phyloP scores from a whole-genome alignment of 257 asterid genomes.

The Plectranthus barbatus region DNA sequence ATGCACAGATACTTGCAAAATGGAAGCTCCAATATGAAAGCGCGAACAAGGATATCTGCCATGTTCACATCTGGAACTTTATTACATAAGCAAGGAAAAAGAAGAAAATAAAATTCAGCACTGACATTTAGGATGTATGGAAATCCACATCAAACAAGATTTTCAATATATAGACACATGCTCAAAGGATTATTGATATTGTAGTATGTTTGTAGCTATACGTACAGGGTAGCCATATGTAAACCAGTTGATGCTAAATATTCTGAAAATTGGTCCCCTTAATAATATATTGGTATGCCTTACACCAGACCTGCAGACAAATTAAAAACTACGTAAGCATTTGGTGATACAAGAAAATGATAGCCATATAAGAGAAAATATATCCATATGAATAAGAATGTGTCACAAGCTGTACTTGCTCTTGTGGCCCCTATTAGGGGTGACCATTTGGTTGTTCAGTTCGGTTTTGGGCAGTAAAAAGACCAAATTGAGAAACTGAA shows the following conservation, averaged over 20 bases:
- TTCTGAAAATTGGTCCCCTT: slow-evolving; percentile 65
- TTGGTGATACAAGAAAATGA: no score
- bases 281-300: slow-evolving; percentile 77
- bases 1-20: slow-evolving; percentile 97
- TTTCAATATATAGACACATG: not conserved
- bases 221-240: slow-evolving; percentile 86
- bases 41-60: slow-evolving; percentile 91
- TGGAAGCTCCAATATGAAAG: slow-evolving; percentile 99
- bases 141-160: slow-evolving; percentile 8
- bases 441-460: no score
- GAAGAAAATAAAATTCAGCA: slow-evolving; percentile 2
- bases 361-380: no score
- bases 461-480: no score
- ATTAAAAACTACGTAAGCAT: slow-evolving; percentile 1
- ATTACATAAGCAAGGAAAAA: slow-evolving; percentile 29
- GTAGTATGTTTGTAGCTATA: slow-evolving; percentile 11
- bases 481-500: no score
- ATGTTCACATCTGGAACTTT: slow-evolving; percentile 41
- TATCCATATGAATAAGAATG: no score
- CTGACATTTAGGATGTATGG: not conserved
- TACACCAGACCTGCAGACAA: slow-evolving; percentile 68
- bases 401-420: no score
- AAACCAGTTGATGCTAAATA: slow-evolving; percentile 84
- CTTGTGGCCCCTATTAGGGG: no score
- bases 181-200: slow-evolving; percentile 10